Conservation (phyloP, 192 early-diverging fungal species). For the Kappamyces sp. region DNA sequence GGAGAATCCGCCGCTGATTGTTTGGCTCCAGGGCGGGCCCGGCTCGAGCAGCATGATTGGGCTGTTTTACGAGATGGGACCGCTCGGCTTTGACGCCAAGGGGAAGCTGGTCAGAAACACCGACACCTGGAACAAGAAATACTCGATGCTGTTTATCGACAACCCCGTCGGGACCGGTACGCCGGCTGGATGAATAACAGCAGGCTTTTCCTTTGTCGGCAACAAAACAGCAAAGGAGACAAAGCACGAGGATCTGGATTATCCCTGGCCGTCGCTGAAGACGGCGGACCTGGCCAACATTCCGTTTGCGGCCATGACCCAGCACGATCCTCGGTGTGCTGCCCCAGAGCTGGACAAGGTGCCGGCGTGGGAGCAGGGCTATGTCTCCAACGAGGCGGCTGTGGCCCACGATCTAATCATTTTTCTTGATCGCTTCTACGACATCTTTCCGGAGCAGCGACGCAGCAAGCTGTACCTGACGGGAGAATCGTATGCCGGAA, state of each 20-base stretch:
- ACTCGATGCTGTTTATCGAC: constrained; percentile 72
- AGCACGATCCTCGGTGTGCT: neutral
- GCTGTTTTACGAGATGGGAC: constrained; percentile 67
- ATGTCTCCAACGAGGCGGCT: constrained; percentile 62
- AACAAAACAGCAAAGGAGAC: neutral
- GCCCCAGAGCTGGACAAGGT: neutral
- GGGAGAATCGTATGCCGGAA: constrained; percentile 56
- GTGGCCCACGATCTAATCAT: constrained; percentile 61
- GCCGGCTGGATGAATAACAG: too few relatives aligned
- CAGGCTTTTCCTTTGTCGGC: constrained; percentile 33
- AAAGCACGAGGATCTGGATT: neutral
- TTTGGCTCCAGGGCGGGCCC: constrained; percentile 69
- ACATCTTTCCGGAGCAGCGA: constrained; percentile 55
- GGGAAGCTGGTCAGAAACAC: constrained; percentile 45
- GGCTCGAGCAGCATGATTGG: constrained; percentile 78
- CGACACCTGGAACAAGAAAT: constrained; percentile 62
- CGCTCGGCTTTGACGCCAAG: constrained; percentile 47
- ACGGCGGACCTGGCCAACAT: neutral
- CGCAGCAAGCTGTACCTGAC: constrained; percentile 57
- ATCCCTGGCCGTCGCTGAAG: neutral
- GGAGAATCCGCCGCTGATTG: constrained; percentile 57
- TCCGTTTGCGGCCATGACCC: neutral
- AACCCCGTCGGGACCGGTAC: constrained; percentile 70
- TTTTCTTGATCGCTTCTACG: constrained; percentile 69
- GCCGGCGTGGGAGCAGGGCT: constrained; percentile 43